Conservation (phyloP, 805 yeast species). For the Candida berthetii region DNA sequence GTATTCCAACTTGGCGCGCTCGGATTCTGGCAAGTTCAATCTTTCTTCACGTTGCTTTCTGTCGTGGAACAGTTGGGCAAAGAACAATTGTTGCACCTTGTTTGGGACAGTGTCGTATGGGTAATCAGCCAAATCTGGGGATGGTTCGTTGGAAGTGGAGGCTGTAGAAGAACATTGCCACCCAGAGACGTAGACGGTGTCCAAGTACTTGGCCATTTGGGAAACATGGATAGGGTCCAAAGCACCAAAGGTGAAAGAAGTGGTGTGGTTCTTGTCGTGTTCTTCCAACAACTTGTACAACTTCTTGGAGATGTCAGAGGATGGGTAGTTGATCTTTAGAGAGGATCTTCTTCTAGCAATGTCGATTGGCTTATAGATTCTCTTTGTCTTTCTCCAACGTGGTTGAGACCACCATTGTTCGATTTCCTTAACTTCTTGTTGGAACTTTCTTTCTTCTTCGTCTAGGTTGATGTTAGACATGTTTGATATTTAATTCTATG, state of each 20-base stretch:
- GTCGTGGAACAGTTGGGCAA: constrained; percentile 96
- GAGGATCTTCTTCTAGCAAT: constrained; percentile 87
- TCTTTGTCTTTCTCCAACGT: constrained; percentile 83
- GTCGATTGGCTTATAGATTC: constrained; percentile 84
- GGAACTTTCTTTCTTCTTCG: constrained; percentile 17
- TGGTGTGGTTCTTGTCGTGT: constrained; percentile 68
- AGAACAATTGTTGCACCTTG: constrained; percentile 94
- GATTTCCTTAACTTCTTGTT: constrained; percentile 59
- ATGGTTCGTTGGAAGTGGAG: constrained; percentile 94
- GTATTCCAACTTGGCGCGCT: constrained; percentile 66
- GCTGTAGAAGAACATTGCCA: constrained; percentile 99
- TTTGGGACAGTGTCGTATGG: constrained; percentile 99
- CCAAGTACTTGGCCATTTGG: constrained; percentile 95
- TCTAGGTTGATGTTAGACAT: not conserved
- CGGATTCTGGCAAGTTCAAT: constrained; percentile 45
- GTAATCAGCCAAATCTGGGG: constrained; percentile 97
- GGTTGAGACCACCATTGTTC: constrained; percentile 91
- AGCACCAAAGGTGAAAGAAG: constrained; percentile 91
- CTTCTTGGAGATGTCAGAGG: constrained; percentile 76
- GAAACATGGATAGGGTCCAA: constrained; percentile 93
- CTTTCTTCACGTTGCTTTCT: constrained; percentile 83
- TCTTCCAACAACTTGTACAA: constrained; percentile 62
- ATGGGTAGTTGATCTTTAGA: constrained; percentile 67
- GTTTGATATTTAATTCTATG: not conserved
- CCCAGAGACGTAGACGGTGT: constrained; percentile 89